phyloP scores from a whole-genome alignment of 768 basidiomycete genomes.

The Russula sp. region DNA sequence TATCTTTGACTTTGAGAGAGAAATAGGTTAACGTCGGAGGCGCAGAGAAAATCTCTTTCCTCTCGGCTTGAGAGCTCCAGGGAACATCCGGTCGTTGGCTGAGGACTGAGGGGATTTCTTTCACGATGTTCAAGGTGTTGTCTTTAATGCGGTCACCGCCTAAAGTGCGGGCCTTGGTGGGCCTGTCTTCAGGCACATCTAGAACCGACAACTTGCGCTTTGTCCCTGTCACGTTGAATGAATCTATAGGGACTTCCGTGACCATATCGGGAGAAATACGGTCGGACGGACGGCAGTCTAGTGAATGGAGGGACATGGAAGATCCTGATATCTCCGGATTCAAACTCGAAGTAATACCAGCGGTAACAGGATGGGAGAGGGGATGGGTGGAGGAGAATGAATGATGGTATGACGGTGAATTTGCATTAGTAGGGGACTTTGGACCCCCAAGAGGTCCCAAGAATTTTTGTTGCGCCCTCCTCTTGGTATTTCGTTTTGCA shows the following conservation, averaged over 20 bases:
- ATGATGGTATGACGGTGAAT: conserved; percentile 2
- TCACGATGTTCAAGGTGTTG: conserved; percentile 36
- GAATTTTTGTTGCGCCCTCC: conserved; percentile 47
- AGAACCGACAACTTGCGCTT: conserved; percentile 47
- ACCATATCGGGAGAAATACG: conserved; percentile 38
- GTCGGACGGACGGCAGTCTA: conserved; percentile 25
- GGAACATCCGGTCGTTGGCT: background rate
- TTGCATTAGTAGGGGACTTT: conserved; percentile 1
- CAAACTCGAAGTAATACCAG: background rate
- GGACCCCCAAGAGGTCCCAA: conserved; percentile 30
- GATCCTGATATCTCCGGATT: background rate
- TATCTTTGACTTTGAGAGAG: conserved; percentile 47
- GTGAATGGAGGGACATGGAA: conserved; percentile 19
- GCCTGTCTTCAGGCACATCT: conserved; percentile 38
- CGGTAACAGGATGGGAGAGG: background rate
- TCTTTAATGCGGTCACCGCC: conserved; percentile 61
- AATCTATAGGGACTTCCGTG: conserved; percentile 45
- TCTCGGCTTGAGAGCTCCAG: background rate
- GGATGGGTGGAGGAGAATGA: background rate
- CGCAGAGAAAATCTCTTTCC: conserved; percentile 23
- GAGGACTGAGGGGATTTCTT: conserved; percentile 41
- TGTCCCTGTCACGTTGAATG: conserved; percentile 37
- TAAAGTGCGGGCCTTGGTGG: conserved; percentile 47
- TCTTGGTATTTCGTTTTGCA: conserved; percentile 55
- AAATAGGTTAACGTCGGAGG: conserved; percentile 49